phyloP scores from a whole-genome alignment of 1,139 yeast species.

The Suhomyces bolitotheri region DNA sequence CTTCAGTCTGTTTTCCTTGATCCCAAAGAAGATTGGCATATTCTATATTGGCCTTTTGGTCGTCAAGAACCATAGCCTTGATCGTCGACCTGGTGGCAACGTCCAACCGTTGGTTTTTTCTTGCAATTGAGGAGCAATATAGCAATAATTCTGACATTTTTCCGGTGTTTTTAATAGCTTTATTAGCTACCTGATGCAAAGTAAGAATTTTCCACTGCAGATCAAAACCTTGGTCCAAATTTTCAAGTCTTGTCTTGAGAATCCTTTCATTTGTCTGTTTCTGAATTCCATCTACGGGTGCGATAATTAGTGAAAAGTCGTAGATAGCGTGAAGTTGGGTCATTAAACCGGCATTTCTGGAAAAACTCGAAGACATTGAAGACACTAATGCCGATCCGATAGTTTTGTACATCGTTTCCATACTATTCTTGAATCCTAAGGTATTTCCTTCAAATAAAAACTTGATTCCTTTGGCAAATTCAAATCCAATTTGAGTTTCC shows the following conservation, averaged over 20 bases:
- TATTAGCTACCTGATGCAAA: conserved; percentile 57
- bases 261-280: conserved; percentile 24
- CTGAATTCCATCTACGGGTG: conserved; percentile 15
- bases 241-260: conserved; percentile 41
- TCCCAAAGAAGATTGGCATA: conserved; percentile 87
- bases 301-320: conserved; percentile 51
- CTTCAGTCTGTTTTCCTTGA: conserved; percentile 86
- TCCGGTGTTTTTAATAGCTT: conserved; percentile 33
- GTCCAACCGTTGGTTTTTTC: conserved; percentile 69
- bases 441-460: conserved; percentile 37
- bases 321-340: conserved; percentile 70
- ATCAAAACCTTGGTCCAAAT: conserved; percentile 62
- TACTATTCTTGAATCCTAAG: conserved; percentile 32
- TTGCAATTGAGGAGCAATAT: conserved; percentile 62
- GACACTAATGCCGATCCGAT: conserved; percentile 65
- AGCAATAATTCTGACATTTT: conserved; percentile 53
- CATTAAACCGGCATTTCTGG: conserved; percentile 56
- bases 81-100: conserved; percentile 74
- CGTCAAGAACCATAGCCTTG: conserved; percentile 56
- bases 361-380: conserved; percentile 61
- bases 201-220: conserved; percentile 63
- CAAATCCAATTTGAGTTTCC: conserved; percentile 58
- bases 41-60: conserved; percentile 66
- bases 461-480: conserved; percentile 62
- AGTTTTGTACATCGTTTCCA: conserved; percentile 53